Conservation (phyloP, 208 protist species). For the Novymonas esmeraldas region DNA sequence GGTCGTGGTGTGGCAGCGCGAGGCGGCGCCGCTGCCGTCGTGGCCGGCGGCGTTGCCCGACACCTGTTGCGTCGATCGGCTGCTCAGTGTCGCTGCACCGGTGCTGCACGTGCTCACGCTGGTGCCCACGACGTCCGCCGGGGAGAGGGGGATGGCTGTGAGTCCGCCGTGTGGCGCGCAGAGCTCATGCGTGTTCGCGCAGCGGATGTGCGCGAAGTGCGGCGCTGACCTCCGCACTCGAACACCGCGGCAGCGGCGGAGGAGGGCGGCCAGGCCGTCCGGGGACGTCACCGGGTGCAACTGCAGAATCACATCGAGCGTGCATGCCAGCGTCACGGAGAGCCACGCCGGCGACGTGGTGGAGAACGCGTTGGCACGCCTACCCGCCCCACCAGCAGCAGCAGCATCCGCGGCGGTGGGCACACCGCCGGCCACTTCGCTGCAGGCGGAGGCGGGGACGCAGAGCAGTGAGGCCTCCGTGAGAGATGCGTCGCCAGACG, state of each 20-base stretch:
- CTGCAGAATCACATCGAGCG: slow-evolving; percentile 15
- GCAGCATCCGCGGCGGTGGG: neutral
- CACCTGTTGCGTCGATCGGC: neutral
- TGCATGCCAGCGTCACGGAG: slow-evolving; percentile 21
- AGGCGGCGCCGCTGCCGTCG: neutral
- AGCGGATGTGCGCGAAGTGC: slow-evolving; percentile 12
- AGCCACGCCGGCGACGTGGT: slow-evolving; percentile 8
- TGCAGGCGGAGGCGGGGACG: neutral
- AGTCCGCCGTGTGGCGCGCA: neutral
- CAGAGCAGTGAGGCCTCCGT: slow-evolving; percentile 2
- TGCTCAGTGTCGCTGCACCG: too few relatives aligned
- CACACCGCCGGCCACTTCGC: neutral
- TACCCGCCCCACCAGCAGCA: neutral
- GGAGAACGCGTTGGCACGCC: neutral
- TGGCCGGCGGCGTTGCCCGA: neutral
- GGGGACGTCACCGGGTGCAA: neutral
- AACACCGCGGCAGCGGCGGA: slow-evolving; percentile 16
- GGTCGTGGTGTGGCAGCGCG: neutral
- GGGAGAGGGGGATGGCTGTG: slow-evolving; percentile 5
- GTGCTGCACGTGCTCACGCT: slow-evolving; percentile 25
- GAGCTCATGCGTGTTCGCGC: slow-evolving; percentile 1
- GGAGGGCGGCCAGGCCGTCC: neutral
- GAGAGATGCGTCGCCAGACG: slow-evolving; percentile 5
- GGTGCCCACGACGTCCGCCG: slow-evolving; percentile 6
- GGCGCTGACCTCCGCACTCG: neutral